phyloP scores from a whole-genome alignment of 2,329 filamentous ascomycete genomes.

The Nothopassalora personata region DNA sequence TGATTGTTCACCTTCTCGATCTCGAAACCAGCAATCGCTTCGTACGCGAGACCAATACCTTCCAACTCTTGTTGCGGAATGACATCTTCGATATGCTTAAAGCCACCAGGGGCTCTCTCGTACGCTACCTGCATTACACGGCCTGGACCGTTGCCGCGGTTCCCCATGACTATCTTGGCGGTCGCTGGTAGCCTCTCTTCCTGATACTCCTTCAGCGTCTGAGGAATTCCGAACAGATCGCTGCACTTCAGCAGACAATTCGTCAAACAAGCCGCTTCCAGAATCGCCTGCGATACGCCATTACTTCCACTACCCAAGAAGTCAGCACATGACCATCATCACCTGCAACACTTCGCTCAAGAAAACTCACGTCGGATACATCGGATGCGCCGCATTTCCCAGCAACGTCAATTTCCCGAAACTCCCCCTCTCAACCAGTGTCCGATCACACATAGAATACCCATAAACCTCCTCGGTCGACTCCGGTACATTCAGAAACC shows the following conservation, averaged over 20 bases:
- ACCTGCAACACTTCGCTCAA: not conserved
- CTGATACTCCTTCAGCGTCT: slow-evolving; percentile 38
- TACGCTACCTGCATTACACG: slow-evolving; percentile 44
- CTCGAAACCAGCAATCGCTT: slow-evolving; percentile 44
- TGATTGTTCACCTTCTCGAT: slow-evolving; percentile 42
- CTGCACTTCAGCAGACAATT: slow-evolving; percentile 28
- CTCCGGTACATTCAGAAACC: slow-evolving; percentile 40
- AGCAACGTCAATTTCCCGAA: slow-evolving; percentile 37
- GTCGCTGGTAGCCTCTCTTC: slow-evolving; percentile 39
- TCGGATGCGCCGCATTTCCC: slow-evolving; percentile 39
- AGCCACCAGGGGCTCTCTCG: slow-evolving; percentile 41
- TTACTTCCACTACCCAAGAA: slow-evolving; percentile 38
- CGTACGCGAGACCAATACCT: slow-evolving; percentile 26
- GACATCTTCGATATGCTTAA: slow-evolving; percentile 36
- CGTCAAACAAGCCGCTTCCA: slow-evolving; percentile 40
- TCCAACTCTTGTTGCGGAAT: slow-evolving; percentile 24
- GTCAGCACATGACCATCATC: slow-evolving; percentile 21
- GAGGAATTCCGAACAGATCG: slow-evolving; percentile 25
- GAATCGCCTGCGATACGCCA: slow-evolving; percentile 42
- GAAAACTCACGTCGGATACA: slow-evolving; percentile 17
- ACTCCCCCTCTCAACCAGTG: slow-evolving; percentile 38
- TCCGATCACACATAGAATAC: slow-evolving; percentile 46
- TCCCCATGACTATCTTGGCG: slow-evolving; percentile 44
- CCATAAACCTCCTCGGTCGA: slow-evolving; percentile 41
- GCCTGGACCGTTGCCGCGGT: slow-evolving; percentile 44